Base-by-base conservation (phyloP, 345 rosid species). In the Heritiera fomes region DNA sequence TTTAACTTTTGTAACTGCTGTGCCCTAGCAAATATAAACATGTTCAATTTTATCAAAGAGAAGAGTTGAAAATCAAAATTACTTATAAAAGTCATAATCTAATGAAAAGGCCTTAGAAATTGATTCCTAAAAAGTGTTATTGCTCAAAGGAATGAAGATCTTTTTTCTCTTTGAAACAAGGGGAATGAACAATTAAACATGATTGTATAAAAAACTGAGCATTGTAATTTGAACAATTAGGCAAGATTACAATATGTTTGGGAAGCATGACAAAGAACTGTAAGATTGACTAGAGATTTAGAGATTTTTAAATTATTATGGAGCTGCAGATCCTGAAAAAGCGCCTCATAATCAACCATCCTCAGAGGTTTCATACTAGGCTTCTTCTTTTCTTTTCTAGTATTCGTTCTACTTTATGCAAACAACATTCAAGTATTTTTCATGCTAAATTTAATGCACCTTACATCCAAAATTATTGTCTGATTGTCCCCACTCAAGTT, bases 1-100 rank as follows among this genome's bases (percentile, higher is more conserved):
- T 84, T 94, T 96, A 50, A 90, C 98, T 80, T 96, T 96, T 20
- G 99, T 96, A 23, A 87, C 99, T 6, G 88, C 98, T 68, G 99
- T 96, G 15, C 99, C 99, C 98, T 96, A 81, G 46, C 32, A 84
- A 43, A 78, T 67, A 56, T 34, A 34, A 55, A 68, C 18, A 9
- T 32, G 55, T 17, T 32, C 41, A 30, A 12, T 18, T 61, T 41
- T 60, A 28, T 20, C 6, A 23, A 78, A 32, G 15, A 72, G 55
- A 52, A 30, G 68, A 58, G 7, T 5, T 5, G 17, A 32, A 32
- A 30, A 62, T 32, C 43, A 62, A 3, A 62, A 62, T 71, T 30
- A 52, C 30, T 52, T 34, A 71, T 45, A 52, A 70, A 30, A 70
- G 38, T 47, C 61, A 50, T 7, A 68, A 5, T 46, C 55, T 15